Evolutionary conservation across 352 stramenopile genomes (phyloP), one percentile per base, ranked within the genome.

Genomic region (Phytophthora cryptogea): DNA sequence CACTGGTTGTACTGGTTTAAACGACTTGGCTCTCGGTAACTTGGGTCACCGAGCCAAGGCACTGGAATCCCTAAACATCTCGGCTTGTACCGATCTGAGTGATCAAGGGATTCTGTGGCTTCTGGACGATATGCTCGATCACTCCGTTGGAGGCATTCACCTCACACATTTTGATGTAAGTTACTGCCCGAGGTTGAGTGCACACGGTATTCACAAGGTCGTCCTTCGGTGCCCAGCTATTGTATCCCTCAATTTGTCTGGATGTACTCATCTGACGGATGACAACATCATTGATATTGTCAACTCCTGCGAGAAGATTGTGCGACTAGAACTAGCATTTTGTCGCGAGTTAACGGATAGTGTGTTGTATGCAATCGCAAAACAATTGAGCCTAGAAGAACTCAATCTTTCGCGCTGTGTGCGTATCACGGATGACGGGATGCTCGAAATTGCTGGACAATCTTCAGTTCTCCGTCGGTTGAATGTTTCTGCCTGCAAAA

Each of bases 281-380:
- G 44, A 59, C 0, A 72, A 88, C 28, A 55, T 97, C 7, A 59
- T 83, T n/a, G 68, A 88, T 8, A 86, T 97, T 52, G 67, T 94
- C 30, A 44, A 69, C 5, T 66, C 79, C 0, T 97, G 88, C 41
- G 44, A 66, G 1, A 84, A 81, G 26, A 70, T 98, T 5, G 66
- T 93, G 20, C 72, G 51, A 3, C 55, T 98, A 4, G 72, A 87
- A 30, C 17, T 97, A 1, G 81, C 62, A 0, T 92, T 94, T 36
- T 98, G 91, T 51, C 84, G 87, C 4, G 80, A 94, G 23, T 48
- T 98, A 7, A 91, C 88, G 2, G 89, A 97, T 55, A 68, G 28
- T 9, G 74, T 82, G 13, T 47, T 97, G 20, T 68, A 71, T 5
- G 61, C 74, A 17, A 83, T 97, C 48, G 80, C 88, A 11, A 76